A percentile compares a stretch with the other conserved stretches of the same genome.
Conservation (phyloP, 768 basidiomycete species). For the Tubosaeta sp. region DNA sequence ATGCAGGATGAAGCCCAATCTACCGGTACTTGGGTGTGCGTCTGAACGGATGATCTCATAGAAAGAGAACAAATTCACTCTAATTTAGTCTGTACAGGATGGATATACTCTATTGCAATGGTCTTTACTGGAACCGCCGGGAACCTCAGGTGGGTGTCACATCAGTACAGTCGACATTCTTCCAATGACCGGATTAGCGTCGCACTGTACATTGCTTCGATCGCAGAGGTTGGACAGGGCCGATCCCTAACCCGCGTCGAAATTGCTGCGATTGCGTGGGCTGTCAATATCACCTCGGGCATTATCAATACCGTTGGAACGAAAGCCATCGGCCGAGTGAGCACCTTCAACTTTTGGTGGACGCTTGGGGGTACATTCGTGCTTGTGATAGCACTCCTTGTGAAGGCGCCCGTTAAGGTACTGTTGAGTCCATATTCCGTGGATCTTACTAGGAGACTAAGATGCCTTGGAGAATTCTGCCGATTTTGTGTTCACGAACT, state of each 20-base stretch:
- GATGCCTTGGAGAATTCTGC: constrained; percentile 42
- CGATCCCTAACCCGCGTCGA: constrained; percentile 44
- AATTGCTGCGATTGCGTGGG: constrained; percentile 53
- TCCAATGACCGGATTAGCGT: constrained; percentile 29
- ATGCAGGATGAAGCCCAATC: constrained; percentile 54
- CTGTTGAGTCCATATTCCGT: not conserved
- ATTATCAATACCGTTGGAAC: constrained; percentile 54
- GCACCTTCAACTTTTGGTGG: constrained; percentile 57
- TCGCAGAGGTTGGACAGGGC: constrained; percentile 46
- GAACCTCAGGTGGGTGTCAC: constrained; percentile 41
- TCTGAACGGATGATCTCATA: not conserved
- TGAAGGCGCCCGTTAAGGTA: constrained; percentile 52
- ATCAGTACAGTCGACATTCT: not conserved
- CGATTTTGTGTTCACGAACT: constrained; percentile 52
- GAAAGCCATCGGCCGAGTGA: constrained; percentile 53
- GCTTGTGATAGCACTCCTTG: constrained; percentile 52
- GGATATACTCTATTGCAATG: constrained; percentile 60
- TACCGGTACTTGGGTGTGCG: constrained; percentile 51
- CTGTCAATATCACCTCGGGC: constrained; percentile 50
- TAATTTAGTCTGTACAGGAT: constrained; percentile 42
- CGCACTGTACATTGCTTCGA: constrained; percentile 52
- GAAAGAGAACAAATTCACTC: not conserved
- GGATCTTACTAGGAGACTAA: not conserved
- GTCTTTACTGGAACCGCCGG: constrained; percentile 57
- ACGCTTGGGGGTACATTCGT: constrained; percentile 55